Evolutionary conservation across 768 basidiomycete genomes (phyloP).

Genomic region (Suillus subaureus): DNA sequence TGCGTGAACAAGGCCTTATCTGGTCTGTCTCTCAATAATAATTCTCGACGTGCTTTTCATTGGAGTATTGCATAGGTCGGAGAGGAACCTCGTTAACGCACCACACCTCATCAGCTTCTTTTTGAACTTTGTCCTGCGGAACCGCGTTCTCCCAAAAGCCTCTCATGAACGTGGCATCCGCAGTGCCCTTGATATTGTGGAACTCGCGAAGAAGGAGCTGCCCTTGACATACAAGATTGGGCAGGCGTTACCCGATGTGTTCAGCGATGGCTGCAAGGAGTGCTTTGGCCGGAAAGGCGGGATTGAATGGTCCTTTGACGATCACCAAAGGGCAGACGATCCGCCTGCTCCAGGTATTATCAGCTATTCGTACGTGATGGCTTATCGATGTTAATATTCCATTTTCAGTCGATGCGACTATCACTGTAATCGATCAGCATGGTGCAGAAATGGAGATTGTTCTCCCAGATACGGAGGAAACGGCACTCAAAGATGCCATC

Average conservation of each 20-base stretch:
- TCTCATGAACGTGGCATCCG: constrained; percentile 47
- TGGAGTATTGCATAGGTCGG: constrained; percentile 37
- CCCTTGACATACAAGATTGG: constrained; percentile 44
- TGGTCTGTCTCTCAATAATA: constrained; percentile 47
- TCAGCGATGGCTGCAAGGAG: constrained; percentile 50
- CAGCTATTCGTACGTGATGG: constrained; percentile 9
- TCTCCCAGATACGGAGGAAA: constrained; percentile 29
- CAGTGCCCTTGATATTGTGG: constrained; percentile 45
- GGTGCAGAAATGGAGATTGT: constrained; percentile 18
- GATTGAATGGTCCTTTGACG: constrained; percentile 33
- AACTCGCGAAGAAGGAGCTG: constrained; percentile 44
- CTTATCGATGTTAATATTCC: constrained; percentile 14
- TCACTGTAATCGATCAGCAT: constrained; percentile 21
- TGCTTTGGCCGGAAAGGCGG: constrained; percentile 53
- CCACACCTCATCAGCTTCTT: constrained; percentile 65
- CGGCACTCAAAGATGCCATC: constrained; percentile 27
- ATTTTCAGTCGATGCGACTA: constrained; percentile 13
- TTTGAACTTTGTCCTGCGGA: constrained; percentile 60
- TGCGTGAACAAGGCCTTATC: constrained; percentile 65
- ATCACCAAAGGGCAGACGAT: constrained; percentile 4
- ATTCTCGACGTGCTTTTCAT: background rate
- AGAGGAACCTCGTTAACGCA: constrained; percentile 48
- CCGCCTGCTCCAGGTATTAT: constrained; percentile 5
- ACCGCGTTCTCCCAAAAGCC: constrained; percentile 52
- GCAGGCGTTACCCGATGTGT: constrained; percentile 42